Evolutionary conservation across 352 stramenopile species (phyloP), one percentile per base, ranked within the genome.

Genomic region (Globisporangium solare): DNA sequence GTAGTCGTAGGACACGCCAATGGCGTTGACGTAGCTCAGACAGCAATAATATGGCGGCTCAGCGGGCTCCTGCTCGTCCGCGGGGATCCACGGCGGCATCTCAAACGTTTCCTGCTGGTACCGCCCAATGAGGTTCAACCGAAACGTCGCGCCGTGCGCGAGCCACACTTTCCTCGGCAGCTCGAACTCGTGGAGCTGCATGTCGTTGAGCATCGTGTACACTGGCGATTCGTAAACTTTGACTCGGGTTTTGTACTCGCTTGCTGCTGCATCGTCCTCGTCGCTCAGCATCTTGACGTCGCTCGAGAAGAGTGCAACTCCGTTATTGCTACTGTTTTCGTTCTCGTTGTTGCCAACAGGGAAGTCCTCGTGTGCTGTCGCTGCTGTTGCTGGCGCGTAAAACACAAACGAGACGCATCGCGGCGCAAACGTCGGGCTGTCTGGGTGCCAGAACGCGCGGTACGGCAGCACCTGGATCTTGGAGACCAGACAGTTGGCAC

Each of bases 371-470:
- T 14, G 21, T 20, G 35, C 41, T 66, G 27, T 35, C 27, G 27
- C 27, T 27, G 24, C 24, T 21, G n/a, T n/a, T 11, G 12, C 54
- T 79, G 39, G 17, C 39, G 39, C 39, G 17, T n/a, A 88, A 24
- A 92, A 75, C 37, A 61, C 65, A 46, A 92, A 81, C 4, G 76
- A 89, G 21, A 88, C 54, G 20, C 70, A 54, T 48, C 71, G 66
- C 0, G 81, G 83, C 0, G 70, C 81, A 60, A 89, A 93, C 47
- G 80, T 89, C 1, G 83, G 81, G 17, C 70, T 87, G 27, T 76
- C 68, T 2, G 83, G 80, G 41, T 90, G 83, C 81, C 79, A 90
- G 46, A 88, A 91, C 13, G 84, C 81, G 27, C 79, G 70, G 63
- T 93, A 93, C 5, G 83, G 81, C 37, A 89, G 54, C n/a, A 91